phyloP scores from a whole-genome alignment of 1,284 basidiomycete genomes.

The Boletus holoroseus region DNA sequence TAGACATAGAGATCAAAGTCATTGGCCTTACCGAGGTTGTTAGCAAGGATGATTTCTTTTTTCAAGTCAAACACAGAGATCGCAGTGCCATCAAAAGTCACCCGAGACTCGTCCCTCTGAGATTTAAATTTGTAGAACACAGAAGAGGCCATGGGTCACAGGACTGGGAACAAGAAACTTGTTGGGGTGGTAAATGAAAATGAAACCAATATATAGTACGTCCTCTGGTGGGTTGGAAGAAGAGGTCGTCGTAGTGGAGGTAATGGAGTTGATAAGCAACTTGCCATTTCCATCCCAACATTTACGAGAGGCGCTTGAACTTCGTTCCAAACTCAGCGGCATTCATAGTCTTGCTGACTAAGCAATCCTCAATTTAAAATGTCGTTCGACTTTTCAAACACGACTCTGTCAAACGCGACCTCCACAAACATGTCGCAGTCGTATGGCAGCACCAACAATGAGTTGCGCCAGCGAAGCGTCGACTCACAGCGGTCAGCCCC shows the following conservation, averaged over 20 bases:
- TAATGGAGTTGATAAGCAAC: conserved; percentile 8
- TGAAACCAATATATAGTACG: conserved; percentile 24
- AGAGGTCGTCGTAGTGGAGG: conserved; percentile 12
- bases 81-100: conserved; percentile 97
- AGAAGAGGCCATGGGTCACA: conserved; percentile 73
- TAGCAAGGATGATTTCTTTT: conserved; percentile 94
- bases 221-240: conserved; percentile 12
- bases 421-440: conserved; percentile 27
- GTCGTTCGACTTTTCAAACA: conserved; percentile 14
- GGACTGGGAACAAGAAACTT: conserved; percentile 10
- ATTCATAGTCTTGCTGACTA: conserved; percentile 13
- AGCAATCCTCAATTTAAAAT: conserved; percentile 13
- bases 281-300: neutral
- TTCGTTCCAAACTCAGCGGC: conserved; percentile 9
- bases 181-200: conserved; percentile 11
- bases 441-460: conserved; percentile 22
- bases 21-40: conserved; percentile 92
- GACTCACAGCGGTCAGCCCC: conserved; percentile 6
- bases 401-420: conserved; percentile 5
- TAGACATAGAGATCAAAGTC: conserved; percentile 94
- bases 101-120: conserved; percentile 88
- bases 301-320: conserved; percentile 24
- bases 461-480: conserved; percentile 29
- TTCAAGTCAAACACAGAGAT: conserved; percentile 99
- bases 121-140: conserved; percentile 99